Conservation (phyloP, 768 basidiomycete species). For the Naematelia encephala region DNA sequence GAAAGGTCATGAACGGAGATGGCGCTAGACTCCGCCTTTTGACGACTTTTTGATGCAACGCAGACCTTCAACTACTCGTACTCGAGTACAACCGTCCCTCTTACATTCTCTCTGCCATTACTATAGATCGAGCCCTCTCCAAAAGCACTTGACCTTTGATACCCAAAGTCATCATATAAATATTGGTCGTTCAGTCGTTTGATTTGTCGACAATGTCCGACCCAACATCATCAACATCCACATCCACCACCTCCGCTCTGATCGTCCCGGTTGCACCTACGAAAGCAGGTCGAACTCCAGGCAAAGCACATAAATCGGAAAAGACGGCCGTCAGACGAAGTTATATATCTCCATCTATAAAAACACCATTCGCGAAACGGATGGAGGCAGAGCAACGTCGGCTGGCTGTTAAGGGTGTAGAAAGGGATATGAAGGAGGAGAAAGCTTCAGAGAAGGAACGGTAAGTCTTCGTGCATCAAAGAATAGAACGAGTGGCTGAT, state of each 20-base stretch:
- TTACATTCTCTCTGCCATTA: neutral
- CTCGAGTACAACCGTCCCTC: no score
- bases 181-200: no score
- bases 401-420: slow-evolving; percentile 40
- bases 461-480: slow-evolving; percentile 33
- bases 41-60: no score
- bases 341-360: slow-evolving; percentile 37
- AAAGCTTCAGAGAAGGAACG: slow-evolving; percentile 35
- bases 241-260: slow-evolving; percentile 12
- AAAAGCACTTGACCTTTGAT: neutral
- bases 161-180: no score
- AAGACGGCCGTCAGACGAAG: slow-evolving; percentile 35
- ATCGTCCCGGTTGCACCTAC: slow-evolving; percentile 22
- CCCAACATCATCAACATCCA: slow-evolving; percentile 15
- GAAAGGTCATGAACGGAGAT: no score
- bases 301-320: slow-evolving; percentile 37
- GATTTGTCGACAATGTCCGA: neutral
- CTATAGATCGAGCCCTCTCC: neutral
- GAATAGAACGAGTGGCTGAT: no score
- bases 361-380: slow-evolving; percentile 38
- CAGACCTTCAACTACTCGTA: no score
- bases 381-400: slow-evolving; percentile 29
- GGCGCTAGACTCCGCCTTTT: no score
- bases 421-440: slow-evolving; percentile 48
- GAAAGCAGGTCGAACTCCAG: slow-evolving; percentile 31